Conservation (phyloP, 2,329 filamentous ascomycete genomes). For the Blumeria hordei region DNA sequence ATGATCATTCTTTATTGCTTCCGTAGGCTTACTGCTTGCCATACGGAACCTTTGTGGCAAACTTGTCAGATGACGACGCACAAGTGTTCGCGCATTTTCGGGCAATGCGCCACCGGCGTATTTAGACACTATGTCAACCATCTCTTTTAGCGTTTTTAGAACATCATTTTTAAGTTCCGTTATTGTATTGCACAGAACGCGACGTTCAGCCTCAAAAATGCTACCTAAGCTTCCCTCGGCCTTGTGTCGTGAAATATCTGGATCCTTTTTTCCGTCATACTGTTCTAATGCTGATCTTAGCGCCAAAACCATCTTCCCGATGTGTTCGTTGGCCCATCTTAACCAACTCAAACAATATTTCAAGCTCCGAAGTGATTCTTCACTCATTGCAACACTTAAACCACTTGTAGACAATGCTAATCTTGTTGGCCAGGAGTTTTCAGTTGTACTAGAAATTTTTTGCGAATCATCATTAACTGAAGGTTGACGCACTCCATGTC, state of each 20-base stretch:
- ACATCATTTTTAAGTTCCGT: slow-evolving; percentile 44
- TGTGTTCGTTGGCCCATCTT: slow-evolving; percentile 57
- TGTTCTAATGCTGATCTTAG: slow-evolving; percentile 57
- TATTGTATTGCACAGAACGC: slow-evolving; percentile 22
- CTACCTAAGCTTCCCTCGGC: slow-evolving; percentile 8
- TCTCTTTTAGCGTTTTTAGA: slow-evolving; percentile 54
- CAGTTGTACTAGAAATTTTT: slow-evolving; percentile 10
- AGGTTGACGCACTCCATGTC: slow-evolving; percentile 31
- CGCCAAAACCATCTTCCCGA: slow-evolving; percentile 49
- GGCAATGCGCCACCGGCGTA: slow-evolving; percentile 83
- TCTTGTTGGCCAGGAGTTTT: slow-evolving; percentile 48
- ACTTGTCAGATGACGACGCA: slow-evolving; percentile 62
- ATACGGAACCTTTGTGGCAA: slow-evolving; percentile 63
- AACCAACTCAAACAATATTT: slow-evolving; percentile 68
- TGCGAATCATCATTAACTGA: slow-evolving; percentile 13
- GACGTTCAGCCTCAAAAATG: slow-evolving; percentile 10
- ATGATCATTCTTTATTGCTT: slow-evolving; percentile 15
- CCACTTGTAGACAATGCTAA: slow-evolving; percentile 80
- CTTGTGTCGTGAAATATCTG: slow-evolving; percentile 8
- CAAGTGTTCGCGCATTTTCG: slow-evolving; percentile 63
- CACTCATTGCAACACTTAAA: slow-evolving; percentile 73
- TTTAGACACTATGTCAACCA: slow-evolving; percentile 64
- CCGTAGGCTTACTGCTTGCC: slow-evolving; percentile 27
- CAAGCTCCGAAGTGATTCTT: slow-evolving; percentile 61
- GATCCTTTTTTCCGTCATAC: slow-evolving; percentile 32